Base-by-base conservation (phyloP, 2,329 filamentous ascomycete species). In the Aspergillus fischeri region DNA sequence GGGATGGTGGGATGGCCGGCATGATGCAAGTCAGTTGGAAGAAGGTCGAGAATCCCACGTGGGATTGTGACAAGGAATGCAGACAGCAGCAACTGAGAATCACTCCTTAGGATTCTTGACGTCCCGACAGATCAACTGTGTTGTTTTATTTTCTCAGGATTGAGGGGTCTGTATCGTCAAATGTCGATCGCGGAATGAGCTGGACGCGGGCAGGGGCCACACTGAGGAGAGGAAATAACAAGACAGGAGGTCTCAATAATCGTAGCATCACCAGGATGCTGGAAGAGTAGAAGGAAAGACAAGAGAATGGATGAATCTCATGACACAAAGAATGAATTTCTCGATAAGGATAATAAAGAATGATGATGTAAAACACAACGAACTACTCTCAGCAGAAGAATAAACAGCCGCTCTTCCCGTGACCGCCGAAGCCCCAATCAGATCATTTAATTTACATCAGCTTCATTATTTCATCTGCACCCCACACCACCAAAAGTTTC, bases 1-100 rank as follows among this genome's bases (percentile, higher is more conserved):
- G 70, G 66, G 71, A 68, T 38, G 69, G 67, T 56, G 70, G 68
- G 59, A 68, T 65, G 57, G 69, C 64, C 49, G 70, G 66, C 65
- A 72, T 64, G 59, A 45, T 59, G 57, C 51, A 41, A 47, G 50
- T 49, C 44, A 49, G 11, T 25, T 21, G 49, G 53, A 55, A 44
- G 47, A 42, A 49, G 25, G 32, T 38, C 2, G 14, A 38, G 32
- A 28, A 45, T 10, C 25, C 44, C 44, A 47, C 44, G 44, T 47
- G 20, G 42, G 44, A 27, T 25, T 27, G 5, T 14, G 11, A 14
- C 14, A 6, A 24, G 24, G 44, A 47, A 47, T 47, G 44, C 11
- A 25, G 44, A 21, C 21, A 47, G 14, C 11, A 45, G 21, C 14
- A 14, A 25, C 14, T 27, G 4, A 17, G 21, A 14, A 14, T 47